Base-by-base conservation (phyloP, 768 basidiomycete species). In the Sistotremastrum niveocremeum region DNA sequence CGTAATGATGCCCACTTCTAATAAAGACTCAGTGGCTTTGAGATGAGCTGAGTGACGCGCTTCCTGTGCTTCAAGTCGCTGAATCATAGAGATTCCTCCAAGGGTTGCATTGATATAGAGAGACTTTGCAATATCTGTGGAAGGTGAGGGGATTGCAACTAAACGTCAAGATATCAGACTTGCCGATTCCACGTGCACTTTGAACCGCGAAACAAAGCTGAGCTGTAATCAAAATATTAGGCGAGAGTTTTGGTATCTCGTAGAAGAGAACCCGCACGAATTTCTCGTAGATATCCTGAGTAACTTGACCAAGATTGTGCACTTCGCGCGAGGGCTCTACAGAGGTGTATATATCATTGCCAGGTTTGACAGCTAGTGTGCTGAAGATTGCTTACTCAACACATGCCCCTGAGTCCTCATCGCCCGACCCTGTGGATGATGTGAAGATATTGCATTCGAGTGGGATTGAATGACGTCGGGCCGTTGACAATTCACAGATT, bases 291-390 rank as follows among this genome's bases (percentile, higher is more conserved):
- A 61, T 87, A 85, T 0, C 84, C 84, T 2, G 84, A 87, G 60
- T 85, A 86, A 47, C 81, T 84, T 3, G 84, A 84, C 84, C 84
- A 87, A 54, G 79, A 81, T 54, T 87, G 84, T 6, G 84, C 75
- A 56, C 84, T 86, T 42, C 83, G 68, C 10, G 83, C 77, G 7
- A 87, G 61, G 8, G 84, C 81, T 46, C 84, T 86, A 52, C 4
- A 10, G 10, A 32, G 37, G 5, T 34, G 12, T 9, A 41, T 41
- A 7, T 1, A 45, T 51, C 44, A 52, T 37, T 7, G 7, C 48
- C 29, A 46, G 6, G 29, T 4, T 34, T 7, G 12, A 28, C 5
- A 9, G 51, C 67, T 41, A 53, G 77, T 76, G 72, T 72, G 7
- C 77, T 76, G 46, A 75, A 79, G 50, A 60, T 57, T 35, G 72